Evolutionary conservation across 345 rosid species (phyloP).

Genomic region (Brassica juncea): DNA sequence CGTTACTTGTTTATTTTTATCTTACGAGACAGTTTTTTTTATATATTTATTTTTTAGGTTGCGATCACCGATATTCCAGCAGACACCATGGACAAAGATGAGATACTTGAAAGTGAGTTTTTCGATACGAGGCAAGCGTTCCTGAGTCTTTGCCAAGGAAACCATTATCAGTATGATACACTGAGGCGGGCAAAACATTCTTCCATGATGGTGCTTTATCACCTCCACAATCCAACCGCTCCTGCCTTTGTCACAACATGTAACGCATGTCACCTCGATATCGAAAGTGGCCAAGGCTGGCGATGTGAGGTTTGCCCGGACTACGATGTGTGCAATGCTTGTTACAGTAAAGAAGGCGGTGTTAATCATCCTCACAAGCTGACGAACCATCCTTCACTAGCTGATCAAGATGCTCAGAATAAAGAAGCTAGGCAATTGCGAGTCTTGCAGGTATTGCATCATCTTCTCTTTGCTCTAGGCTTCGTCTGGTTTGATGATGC

Average conservation of each 20-base stretch:
- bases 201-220: background rate
- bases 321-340: slow-evolving; percentile 85
- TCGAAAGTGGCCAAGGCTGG: slow-evolving; percentile 99
- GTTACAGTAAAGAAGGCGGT: slow-evolving; percentile 79
- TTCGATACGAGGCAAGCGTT: slow-evolving; percentile 23
- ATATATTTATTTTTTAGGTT: slow-evolving; percentile 46
- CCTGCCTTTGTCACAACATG: background rate
- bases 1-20: background rate
- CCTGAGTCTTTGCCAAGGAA: background rate
- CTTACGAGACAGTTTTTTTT: slow-evolving; percentile 22
- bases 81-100: slow-evolving; percentile 91
- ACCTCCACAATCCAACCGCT: background rate
- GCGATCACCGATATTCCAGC: slow-evolving; percentile 64
- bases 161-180: background rate
- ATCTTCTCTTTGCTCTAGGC: background rate
- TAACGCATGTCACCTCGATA: slow-evolving; percentile 68
- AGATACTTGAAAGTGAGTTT: slow-evolving; percentile 95
- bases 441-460: slow-evolving; percentile 67
- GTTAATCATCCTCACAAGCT: slow-evolving; percentile 94
- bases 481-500: background rate
- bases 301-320: slow-evolving; percentile 97
- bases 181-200: slow-evolving; percentile 2
- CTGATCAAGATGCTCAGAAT: slow-evolving; percentile 96
- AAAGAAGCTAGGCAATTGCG: slow-evolving; percentile 93
- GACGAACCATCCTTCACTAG: slow-evolving; percentile 84